Conservation (phyloP, 345 rosid genomes). For the Populus nigra region DNA sequence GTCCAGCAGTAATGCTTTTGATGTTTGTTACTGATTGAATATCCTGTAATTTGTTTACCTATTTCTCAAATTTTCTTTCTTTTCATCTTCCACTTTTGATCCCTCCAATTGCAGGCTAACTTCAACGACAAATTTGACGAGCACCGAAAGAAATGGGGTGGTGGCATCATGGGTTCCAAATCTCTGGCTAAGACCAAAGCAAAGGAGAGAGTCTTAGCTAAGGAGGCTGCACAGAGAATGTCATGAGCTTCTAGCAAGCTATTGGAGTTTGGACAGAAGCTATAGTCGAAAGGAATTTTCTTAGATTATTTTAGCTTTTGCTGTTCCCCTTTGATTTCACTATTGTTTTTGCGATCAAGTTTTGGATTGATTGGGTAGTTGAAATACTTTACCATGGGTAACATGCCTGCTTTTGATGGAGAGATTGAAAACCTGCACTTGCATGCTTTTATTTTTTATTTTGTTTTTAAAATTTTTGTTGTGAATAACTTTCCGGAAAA, state of each 20-base stretch:
- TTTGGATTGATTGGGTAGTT: neutral
- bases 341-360: neutral
- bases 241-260: constrained; percentile 17
- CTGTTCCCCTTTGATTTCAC: neutral
- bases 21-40: neutral
- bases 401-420: neutral
- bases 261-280: neutral
- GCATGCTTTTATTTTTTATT: too few relatives aligned
- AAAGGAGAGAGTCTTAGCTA: constrained; percentile 55
- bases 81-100: neutral
- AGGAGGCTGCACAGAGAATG: constrained; percentile 77
- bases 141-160: constrained; percentile 72
- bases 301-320: neutral
- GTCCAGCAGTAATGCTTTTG: neutral
- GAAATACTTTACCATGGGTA: neutral
- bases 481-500: too few relatives aligned
- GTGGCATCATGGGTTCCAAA: constrained; percentile 79
- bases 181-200: constrained; percentile 74
- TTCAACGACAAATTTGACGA: constrained; percentile 69
- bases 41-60: neutral
- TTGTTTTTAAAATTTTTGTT: too few relatives aligned
- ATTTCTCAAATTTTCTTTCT: neutral
- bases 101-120: constrained; percentile 42
- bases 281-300: neutral
- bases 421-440: neutral